These are phyloP conservation scores for Elsinoe arachidis DNA, from an alignment of 2,329 filamentous ascomycete genomes.

Conservation along the genomic window DNA sequence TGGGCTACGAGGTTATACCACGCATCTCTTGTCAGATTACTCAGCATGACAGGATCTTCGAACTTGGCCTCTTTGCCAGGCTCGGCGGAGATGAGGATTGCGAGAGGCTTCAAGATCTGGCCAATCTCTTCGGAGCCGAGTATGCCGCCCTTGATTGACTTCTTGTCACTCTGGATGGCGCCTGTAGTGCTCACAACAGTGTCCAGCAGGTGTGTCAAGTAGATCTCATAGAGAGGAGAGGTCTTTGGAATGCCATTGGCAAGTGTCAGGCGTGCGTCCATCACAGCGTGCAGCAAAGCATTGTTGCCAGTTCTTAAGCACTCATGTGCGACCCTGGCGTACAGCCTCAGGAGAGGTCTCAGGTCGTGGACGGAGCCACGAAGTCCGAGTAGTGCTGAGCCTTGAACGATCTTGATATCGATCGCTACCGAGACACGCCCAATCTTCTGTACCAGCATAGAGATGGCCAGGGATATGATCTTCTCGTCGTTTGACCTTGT, in stretches of 20 bases:
- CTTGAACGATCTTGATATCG: conserved; percentile 76
- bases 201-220: conserved; percentile 75
- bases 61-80: conserved; percentile 30
- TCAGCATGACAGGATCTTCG: conserved; percentile 42
- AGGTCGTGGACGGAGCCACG: conserved; percentile 75
- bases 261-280: conserved; percentile 70
- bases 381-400: conserved; percentile 68
- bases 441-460: conserved; percentile 94
- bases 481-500: conserved; percentile 75
- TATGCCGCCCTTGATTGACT: conserved; percentile 58
- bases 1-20: conserved; percentile 99
- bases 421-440: conserved; percentile 71
- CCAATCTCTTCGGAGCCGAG: conserved; percentile 79
- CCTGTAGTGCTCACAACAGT: conserved; percentile 80
- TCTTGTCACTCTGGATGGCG: conserved; percentile 46
- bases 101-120: conserved; percentile 79
- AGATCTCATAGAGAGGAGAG: conserved; percentile 72
- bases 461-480: conserved; percentile 85
- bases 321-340: conserved; percentile 64
- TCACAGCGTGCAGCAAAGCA: conserved; percentile 62
- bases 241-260: conserved; percentile 59
- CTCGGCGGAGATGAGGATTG: conserved; percentile 66
- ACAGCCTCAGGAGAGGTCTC: conserved; percentile 75
- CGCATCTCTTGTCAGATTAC: conserved; percentile 66
- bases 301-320: conserved; percentile 61